These are phyloP conservation scores for Thoreauomyces humboldtii DNA, from an alignment of 192 early-diverging fungal genomes.

Conservation along the genomic window DNA sequence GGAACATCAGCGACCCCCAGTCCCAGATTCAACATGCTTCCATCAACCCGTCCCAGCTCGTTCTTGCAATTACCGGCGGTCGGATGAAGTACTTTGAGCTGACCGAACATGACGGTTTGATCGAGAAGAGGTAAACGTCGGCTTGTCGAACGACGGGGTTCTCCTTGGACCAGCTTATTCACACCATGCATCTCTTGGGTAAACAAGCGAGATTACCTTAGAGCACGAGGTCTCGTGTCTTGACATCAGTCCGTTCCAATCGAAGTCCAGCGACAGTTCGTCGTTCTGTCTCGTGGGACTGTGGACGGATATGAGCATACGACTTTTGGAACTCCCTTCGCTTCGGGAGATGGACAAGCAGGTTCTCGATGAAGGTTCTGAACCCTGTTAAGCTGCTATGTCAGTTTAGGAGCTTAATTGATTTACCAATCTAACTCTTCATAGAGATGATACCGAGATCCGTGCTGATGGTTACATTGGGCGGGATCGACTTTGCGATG, in stretches of 20 bases:
- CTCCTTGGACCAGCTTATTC: too few relatives aligned
- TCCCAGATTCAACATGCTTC: constrained; percentile 58
- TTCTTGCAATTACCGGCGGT: constrained; percentile 56
- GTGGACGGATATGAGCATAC: constrained; percentile 69
- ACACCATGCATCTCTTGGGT: neutral
- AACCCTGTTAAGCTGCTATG: too few relatives aligned
- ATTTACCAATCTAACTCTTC: neutral
- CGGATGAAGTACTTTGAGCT: constrained; percentile 59
- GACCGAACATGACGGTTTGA: too few relatives aligned
- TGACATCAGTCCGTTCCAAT: constrained; percentile 53
- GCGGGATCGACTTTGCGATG: constrained; percentile 65
- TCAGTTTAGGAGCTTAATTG: too few relatives aligned
- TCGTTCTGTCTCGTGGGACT: constrained; percentile 58
- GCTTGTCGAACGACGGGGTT: too few relatives aligned
- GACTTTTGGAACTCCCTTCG: constrained; percentile 54
- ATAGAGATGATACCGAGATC: constrained; percentile 64
- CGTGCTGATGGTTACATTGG: constrained; percentile 55
- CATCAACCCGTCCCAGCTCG: constrained; percentile 50
- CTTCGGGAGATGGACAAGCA: constrained; percentile 48
- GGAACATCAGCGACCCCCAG: too few relatives aligned
- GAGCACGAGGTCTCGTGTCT: constrained; percentile 75
- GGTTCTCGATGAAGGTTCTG: constrained; percentile 45
- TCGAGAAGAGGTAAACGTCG: too few relatives aligned
- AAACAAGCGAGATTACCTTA: constrained; percentile 40
- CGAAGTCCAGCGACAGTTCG: constrained; percentile 22